Evolutionary conservation across 257 asterid species (phyloP), one percentile per base, ranked within the genome.

Genomic region (Marsdenia floribunda): DNA sequence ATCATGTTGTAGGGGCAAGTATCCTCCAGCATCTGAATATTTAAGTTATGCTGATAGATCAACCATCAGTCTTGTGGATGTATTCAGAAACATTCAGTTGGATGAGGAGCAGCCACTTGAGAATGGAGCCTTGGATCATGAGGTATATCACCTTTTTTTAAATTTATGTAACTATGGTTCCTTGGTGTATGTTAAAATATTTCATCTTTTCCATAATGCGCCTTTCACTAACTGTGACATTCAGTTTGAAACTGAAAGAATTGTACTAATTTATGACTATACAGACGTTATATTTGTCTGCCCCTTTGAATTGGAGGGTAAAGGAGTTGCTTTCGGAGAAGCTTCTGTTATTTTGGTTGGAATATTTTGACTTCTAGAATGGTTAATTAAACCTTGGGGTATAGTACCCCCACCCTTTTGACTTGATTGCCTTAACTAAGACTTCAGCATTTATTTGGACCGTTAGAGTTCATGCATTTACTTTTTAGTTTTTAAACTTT

Each of bases 111-210:
- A 88, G 77, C 86, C 88, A 71, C 86, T 86, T 86, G 93, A 88
- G 83, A 90, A 93, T 85, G 98, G 98, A 75, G 96, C 79, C 79
- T 64, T 88, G 84, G 88, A 90, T 77, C 87, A 90, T 71, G 95
- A 90, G 96, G 97, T 89, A 83, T 58, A 58, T 10, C 54, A 10
- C 16, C 9, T n/a, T 16, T 59, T 59, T 47, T 40, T 35, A 53
- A 70, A 42, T 49, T 40, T 18, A 42, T 66, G 63, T 61, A 19
- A 38, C 15, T 19, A 6, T 38, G 52, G 71, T 66, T 66, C 52
- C 33, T 19, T 38, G 44, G 18, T 33, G n/a, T 9, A 3, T 19
- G 50, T 66, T 26, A 29, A 29, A 14, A 33, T 13, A 1, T 61
- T 33, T 33, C 11, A 29, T 44, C 44, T 61, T 49, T 66, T 18